A percentile compares a stretch with the other conserved stretches of the same genome.
phyloP scores from a whole-genome alignment of 768 basidiomycete genomes.

The Rhodotorula diobovata region DNA sequence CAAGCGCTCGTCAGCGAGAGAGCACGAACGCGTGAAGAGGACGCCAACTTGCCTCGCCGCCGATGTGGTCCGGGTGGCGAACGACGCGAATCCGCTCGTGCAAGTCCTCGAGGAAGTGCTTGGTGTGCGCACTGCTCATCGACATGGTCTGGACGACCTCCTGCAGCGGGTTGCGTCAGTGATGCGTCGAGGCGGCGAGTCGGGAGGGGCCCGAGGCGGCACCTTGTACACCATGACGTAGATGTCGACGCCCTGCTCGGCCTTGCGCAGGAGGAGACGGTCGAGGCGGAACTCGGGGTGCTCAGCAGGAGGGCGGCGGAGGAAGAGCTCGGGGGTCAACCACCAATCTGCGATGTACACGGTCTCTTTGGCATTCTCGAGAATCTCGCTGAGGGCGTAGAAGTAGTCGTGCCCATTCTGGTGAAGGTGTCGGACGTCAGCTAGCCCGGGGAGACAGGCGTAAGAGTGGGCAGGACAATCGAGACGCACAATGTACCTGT shows the following conservation, averaged over 20 bases:
- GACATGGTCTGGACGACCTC: conserved; percentile 70
- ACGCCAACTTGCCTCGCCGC: no score
- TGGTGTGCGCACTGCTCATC: conserved; percentile 31
- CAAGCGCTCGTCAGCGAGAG: no score
- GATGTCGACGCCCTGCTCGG: conserved; percentile 83
- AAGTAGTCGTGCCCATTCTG: conserved; percentile 89
- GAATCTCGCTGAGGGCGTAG: conserved; percentile 76
- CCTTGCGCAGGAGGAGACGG: conserved; percentile 75
- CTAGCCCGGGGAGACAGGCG: no score
- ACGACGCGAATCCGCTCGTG: conserved; percentile 84
- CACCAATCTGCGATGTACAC: conserved; percentile 88
- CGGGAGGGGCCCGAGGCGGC: no score
- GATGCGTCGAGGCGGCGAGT: no score
- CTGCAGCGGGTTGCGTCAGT: conserved; percentile 51
- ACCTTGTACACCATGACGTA: conserved; percentile 90
- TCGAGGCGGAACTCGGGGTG: conserved; percentile 88
- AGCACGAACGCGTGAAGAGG: no score
- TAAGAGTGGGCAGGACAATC: background rate
- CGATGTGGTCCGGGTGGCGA: conserved; percentile 86
- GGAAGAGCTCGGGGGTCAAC: conserved; percentile 90
- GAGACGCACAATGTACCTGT: conserved; percentile 6
- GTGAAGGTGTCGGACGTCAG: background rate
- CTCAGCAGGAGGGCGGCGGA: conserved; percentile 81
- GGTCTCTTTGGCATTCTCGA: conserved; percentile 56
- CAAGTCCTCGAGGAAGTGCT: conserved; percentile 72